Conservation (phyloP, 148 eudicot genomes). For the Camellia lanceoleosa region DNA sequence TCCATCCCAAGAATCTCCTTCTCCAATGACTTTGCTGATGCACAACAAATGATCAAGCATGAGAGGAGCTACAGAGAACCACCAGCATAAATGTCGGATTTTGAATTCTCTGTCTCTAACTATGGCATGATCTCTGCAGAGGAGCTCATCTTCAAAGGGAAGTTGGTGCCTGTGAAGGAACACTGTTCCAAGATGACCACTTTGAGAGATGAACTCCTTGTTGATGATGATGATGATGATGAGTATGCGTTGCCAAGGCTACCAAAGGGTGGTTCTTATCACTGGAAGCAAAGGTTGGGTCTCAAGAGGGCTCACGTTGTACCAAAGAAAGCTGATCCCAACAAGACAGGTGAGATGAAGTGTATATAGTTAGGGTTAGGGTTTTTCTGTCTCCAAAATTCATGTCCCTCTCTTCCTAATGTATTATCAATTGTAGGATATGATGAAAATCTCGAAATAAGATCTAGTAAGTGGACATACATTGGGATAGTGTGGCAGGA, state of each 20-base stretch:
- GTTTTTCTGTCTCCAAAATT: no score
- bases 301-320: slow-evolving; percentile 23
- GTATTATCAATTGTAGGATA: no score
- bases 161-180: slow-evolving; percentile 34
- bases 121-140: slow-evolving; percentile 32
- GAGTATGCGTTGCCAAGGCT: slow-evolving; percentile 17
- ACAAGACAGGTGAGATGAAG: background rate
- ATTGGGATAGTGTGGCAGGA: no score
- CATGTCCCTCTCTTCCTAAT: no score
- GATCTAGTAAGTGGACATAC: no score
- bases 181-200: slow-evolving; percentile 28
- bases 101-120: slow-evolving; percentile 36
- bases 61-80: slow-evolving; percentile 43
- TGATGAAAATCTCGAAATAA: no score
- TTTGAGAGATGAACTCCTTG: slow-evolving; percentile 44
- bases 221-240: slow-evolving; percentile 32
- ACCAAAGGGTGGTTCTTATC: slow-evolving; percentile 17
- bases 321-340: slow-evolving; percentile 19
- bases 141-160: slow-evolving; percentile 40
- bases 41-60: slow-evolving; percentile 25
- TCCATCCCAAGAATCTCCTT: slow-evolving; percentile 52
- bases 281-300: slow-evolving; percentile 35
- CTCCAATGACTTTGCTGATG: slow-evolving; percentile 45
- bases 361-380: background rate
- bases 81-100: slow-evolving; percentile 49